phyloP scores from a whole-genome alignment of 2,329 filamentous ascomycete genomes.

The Colletotrichum kahawae region DNA sequence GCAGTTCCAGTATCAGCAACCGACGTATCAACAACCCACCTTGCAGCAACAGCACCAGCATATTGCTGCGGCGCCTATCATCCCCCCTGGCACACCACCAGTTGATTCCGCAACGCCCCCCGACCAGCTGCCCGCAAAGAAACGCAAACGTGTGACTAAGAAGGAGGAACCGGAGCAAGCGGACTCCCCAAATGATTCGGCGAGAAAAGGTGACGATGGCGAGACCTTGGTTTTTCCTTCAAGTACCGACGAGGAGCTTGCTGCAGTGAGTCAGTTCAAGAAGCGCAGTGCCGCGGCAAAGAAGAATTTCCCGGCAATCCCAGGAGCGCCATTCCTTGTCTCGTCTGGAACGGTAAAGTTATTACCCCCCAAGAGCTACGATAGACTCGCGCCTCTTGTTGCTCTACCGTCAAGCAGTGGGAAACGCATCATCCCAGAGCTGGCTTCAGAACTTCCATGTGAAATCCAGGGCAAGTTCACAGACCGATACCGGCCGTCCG shows the following conservation, averaged over 20 bases:
- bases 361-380: conserved; percentile 49
- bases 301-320: conserved; percentile 42
- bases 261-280: conserved; percentile 39
- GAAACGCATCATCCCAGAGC: conserved; percentile 41
- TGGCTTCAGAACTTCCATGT: conserved; percentile 44
- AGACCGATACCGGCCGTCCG: conserved; percentile 43
- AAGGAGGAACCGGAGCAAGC: conserved; percentile 30
- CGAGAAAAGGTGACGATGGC: conserved; percentile 39
- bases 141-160: conserved; percentile 41
- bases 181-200: conserved; percentile 34
- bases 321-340: conserved; percentile 42
- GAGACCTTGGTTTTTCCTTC: conserved; percentile 28
- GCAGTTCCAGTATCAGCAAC: not conserved
- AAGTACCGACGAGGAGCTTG: conserved; percentile 25
- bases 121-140: conserved; percentile 37
- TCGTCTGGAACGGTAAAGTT: conserved; percentile 45
- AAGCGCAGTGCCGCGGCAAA: conserved; percentile 43
- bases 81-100: conserved; percentile 21
- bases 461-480: conserved; percentile 50
- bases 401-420: conserved; percentile 44
- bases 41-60: not conserved
- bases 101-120: conserved; percentile 14
- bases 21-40: not conserved
- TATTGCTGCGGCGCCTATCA: conserved; percentile 16
- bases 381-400: conserved; percentile 48